Evolutionary conservation across 768 basidiomycete genomes (phyloP).

Genomic region (Mycena capillaripes): DNA sequence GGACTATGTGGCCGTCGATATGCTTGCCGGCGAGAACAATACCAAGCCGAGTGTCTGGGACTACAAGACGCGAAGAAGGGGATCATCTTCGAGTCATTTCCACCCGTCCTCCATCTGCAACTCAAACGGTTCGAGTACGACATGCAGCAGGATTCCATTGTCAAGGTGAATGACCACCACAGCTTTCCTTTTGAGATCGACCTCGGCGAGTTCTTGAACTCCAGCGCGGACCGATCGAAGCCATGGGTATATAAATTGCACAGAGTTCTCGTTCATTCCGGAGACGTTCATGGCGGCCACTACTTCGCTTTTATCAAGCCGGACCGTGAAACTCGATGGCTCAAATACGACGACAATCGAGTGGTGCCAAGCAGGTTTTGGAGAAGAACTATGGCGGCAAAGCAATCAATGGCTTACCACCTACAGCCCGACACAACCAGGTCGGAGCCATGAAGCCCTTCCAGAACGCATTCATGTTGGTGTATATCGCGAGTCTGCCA

Average conservation of each 20-base stretch:
- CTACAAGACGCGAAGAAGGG: slow-evolving; percentile 99
- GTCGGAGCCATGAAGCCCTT: slow-evolving; percentile 97
- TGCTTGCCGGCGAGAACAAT: slow-evolving; percentile 98
- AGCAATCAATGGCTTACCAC: slow-evolving; percentile 80
- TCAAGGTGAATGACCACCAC: slow-evolving; percentile 99
- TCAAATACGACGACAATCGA: slow-evolving; percentile 99
- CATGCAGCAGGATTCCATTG: slow-evolving; percentile 98
- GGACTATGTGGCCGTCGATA: slow-evolving; percentile 97
- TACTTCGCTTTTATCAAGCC: slow-evolving; percentile 99
- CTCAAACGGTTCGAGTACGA: slow-evolving; percentile 99
- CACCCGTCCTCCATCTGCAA: slow-evolving; percentile 97
- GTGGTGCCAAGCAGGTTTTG: slow-evolving; percentile 96
- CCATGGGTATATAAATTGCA: slow-evolving; percentile 96
- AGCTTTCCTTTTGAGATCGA: slow-evolving; percentile 99
- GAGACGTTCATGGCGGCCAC: slow-evolving; percentile 98
- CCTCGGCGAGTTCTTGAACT: slow-evolving; percentile 91
- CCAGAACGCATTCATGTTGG: slow-evolving; percentile 99
- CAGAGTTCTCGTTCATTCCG: slow-evolving; percentile 98
- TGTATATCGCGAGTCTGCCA: slow-evolving; percentile 92
- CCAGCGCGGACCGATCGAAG: slow-evolving; percentile 83
- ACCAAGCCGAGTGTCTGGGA: slow-evolving; percentile 96
- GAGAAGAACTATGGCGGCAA: slow-evolving; percentile 99
- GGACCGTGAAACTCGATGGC: slow-evolving; percentile 93
- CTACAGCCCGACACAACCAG: slow-evolving; percentile 88
- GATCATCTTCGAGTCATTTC: slow-evolving; percentile 98